Percentiles rank a stretch among this genome's conserved stretches.
Evolutionary conservation across 805 yeast genomes (phyloP).

Genomic region (Ogataea wickerhamii): DNA sequence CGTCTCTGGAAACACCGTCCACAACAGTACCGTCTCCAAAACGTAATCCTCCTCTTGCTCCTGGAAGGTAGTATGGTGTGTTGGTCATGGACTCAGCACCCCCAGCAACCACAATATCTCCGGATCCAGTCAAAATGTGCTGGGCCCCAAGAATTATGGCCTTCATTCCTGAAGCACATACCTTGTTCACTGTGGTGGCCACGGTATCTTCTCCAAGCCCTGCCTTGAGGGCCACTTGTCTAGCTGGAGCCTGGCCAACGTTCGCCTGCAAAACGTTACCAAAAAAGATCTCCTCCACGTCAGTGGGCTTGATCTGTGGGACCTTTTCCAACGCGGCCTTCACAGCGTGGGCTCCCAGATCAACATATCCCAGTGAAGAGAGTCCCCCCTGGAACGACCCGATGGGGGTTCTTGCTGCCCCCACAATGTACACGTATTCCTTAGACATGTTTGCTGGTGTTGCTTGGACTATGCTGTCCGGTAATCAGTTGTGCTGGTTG

Average conservation of each 20-base stretch:
- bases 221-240: constrained; percentile 91
- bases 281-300: constrained; percentile 84
- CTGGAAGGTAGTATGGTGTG: constrained; percentile 86
- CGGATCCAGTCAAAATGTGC: constrained; percentile 79
- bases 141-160: constrained; percentile 89
- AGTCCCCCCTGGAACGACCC: constrained; percentile 90
- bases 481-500: too few species aligned
- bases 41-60: constrained; percentile 84
- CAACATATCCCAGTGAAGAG: constrained; percentile 71
- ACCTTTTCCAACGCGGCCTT: constrained; percentile 81
- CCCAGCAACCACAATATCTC: constrained; percentile 92
- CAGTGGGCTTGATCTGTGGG: constrained; percentile 71
- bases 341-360: constrained; percentile 90
- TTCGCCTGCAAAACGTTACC: constrained; percentile 93
- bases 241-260: constrained; percentile 96
- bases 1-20: constrained; percentile 92
- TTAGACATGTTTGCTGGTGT: constrained; percentile 21
- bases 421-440: constrained; percentile 75
- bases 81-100: constrained; percentile 98
- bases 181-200: constrained; percentile 92
- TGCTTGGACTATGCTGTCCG: too few species aligned
- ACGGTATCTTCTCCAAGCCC: constrained; percentile 79
- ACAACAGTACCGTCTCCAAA: constrained; percentile 77
- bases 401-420: constrained; percentile 92
- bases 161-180: constrained; percentile 95